phyloP scores from a whole-genome alignment of 768 basidiomycete genomes.

The Dioszegia hungarica region DNA sequence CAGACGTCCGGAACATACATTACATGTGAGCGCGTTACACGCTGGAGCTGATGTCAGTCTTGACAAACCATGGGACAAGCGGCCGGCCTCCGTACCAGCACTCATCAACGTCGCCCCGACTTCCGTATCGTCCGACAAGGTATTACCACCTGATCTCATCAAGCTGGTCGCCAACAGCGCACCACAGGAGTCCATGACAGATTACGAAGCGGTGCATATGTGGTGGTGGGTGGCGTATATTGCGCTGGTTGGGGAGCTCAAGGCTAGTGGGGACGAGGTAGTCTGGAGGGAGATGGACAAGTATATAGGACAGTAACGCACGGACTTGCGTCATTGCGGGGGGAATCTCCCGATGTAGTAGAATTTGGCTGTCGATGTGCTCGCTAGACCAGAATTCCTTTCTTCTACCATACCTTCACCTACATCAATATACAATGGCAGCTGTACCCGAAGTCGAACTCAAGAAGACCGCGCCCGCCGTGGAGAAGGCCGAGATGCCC shows the following conservation, averaged over 20 bases:
- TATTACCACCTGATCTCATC: constrained; percentile 16
- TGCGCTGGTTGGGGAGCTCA: constrained; percentile 34
- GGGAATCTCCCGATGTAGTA: background rate
- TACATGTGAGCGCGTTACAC: constrained; percentile 40
- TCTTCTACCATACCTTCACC: background rate
- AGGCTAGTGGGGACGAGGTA: constrained; percentile 15
- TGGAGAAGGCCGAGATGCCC: constrained; percentile 28
- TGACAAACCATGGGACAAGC: constrained; percentile 46
- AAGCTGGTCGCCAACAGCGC: constrained; percentile 17
- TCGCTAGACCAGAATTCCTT: background rate
- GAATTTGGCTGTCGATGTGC: background rate
- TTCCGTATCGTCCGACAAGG: background rate
- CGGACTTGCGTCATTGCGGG: background rate
- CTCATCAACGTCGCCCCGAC: background rate
- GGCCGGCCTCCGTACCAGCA: constrained; percentile 7
- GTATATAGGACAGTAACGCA: constrained; percentile 22
- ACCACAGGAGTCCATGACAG: constrained; percentile 22
- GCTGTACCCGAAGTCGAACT: constrained; percentile 36
- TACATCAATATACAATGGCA: constrained; percentile 17
- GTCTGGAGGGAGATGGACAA: constrained; percentile 38
- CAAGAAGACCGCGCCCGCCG: constrained; percentile 39
- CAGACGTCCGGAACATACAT: constrained; percentile 65
- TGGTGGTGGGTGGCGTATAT: constrained; percentile 49
- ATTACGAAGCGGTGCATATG: constrained; percentile 34
- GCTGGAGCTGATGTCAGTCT: constrained; percentile 26